phyloP scores from a whole-genome alignment of 1,139 yeast species.

The Blastobotrys niveus region DNA sequence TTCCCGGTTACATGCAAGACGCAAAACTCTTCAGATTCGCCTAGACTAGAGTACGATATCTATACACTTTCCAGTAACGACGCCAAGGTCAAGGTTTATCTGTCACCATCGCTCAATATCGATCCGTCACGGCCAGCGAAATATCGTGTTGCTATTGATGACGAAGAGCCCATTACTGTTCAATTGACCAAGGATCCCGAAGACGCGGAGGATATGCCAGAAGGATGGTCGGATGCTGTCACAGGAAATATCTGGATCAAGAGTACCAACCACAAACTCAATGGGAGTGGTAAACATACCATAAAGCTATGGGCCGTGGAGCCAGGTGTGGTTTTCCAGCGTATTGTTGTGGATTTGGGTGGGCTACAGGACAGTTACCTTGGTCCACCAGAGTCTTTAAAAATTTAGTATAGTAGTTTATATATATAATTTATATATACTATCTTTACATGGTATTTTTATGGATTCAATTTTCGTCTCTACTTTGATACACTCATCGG shows the following conservation, averaged over 20 bases:
- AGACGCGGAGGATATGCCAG: conserved; percentile 17
- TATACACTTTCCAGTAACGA: conserved; percentile 10
- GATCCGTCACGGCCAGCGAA: conserved; percentile 15
- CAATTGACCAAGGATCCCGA: conserved; percentile 5
- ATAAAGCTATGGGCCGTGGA: conserved; percentile 21
- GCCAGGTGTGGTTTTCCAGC: conserved; percentile 22
- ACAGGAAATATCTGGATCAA: conserved; percentile 20
- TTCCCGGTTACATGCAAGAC: conserved; percentile 16
- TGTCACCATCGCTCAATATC: conserved; percentile 20
- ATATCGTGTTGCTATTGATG: conserved; percentile 21
- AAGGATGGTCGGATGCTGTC: conserved; percentile 21
- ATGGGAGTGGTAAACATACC: conserved; percentile 16
- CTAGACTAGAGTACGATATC: conserved; percentile 18
- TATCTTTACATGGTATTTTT: too few relatives aligned
- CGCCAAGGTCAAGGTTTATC: conserved; percentile 19
- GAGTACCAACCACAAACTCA: conserved; percentile 13
- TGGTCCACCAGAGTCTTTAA: conserved; percentile 25
- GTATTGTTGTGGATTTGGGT: conserved; percentile 22
- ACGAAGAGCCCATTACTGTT: conserved; percentile 15
- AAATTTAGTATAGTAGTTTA: too few relatives aligned
- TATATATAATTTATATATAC: too few relatives aligned
- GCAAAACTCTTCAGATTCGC: conserved; percentile 16
- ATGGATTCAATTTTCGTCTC: too few relatives aligned
- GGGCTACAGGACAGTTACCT: conserved; percentile 21
- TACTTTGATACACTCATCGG: too few relatives aligned